Evolutionary conservation across 805 yeast genomes (phyloP).

Genomic region (Barnettozyma siamensis): DNA sequence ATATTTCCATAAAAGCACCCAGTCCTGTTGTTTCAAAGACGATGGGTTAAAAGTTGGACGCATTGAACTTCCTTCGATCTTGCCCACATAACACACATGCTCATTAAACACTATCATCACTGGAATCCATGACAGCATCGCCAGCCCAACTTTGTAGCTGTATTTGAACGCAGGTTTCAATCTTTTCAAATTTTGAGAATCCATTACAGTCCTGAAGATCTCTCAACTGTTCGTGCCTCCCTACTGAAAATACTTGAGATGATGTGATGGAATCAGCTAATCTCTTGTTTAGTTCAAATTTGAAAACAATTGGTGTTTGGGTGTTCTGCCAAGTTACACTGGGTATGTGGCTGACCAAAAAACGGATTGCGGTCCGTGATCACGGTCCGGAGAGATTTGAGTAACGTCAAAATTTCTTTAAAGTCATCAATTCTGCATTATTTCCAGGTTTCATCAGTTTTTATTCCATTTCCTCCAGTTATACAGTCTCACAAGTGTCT

Average conservation of each 20-base stretch:
- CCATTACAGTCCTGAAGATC: neutral
- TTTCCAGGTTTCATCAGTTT: no score
- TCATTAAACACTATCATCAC: constrained; percentile 64
- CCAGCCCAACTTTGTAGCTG: constrained; percentile 27
- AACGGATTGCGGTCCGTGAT: neutral
- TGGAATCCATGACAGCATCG: constrained; percentile 69
- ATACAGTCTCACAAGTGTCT: no score
- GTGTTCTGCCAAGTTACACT: no score
- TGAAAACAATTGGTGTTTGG: no score
- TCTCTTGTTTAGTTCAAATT: no score
- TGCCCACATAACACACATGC: constrained; percentile 66
- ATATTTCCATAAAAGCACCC: constrained; percentile 67
- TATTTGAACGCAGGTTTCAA: constrained; percentile 20
- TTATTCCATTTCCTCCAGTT: no score
- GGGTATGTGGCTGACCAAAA: no score
- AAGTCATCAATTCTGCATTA: neutral
- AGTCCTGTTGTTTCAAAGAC: constrained; percentile 40
- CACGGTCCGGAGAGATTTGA: neutral
- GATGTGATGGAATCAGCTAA: no score
- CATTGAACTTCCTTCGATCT: constrained; percentile 81
- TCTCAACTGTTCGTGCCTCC: no score
- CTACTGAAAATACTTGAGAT: no score
- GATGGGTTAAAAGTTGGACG: constrained; percentile 81
- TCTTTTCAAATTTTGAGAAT: neutral
- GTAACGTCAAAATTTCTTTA: no score